A percentile compares a stretch with the other conserved stretches of the same genome.
Evolutionary conservation across 306 rosid genomes (phyloP).

Genomic region (Urtica urens): DNA sequence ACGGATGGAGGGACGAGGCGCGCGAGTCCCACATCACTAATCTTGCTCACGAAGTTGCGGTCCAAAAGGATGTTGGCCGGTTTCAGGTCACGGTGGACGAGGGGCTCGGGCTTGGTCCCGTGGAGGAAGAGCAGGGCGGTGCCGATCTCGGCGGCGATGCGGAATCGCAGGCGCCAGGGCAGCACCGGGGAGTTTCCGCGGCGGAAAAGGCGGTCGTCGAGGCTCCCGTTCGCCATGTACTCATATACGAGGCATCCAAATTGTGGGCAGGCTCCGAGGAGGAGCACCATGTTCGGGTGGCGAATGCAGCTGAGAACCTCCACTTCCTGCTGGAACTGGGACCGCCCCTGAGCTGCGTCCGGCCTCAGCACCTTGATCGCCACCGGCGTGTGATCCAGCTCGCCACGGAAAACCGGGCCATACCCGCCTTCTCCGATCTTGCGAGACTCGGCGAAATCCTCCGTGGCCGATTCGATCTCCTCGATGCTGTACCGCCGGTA

Average conservation of each 20-base stretch:
- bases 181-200: constrained; percentile 36
- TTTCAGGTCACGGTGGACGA: constrained; percentile 91
- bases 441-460: constrained; percentile 23
- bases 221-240: constrained; percentile 78
- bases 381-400: constrained; percentile 67
- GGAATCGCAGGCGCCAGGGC: constrained; percentile 71
- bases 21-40: constrained; percentile 82
- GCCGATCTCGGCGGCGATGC: constrained; percentile 76
- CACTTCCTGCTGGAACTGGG: constrained; percentile 84
- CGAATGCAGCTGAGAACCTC: constrained; percentile 69
- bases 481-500: constrained; percentile 59
- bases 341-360: constrained; percentile 67
- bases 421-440: constrained; percentile 91
- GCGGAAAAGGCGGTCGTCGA: constrained; percentile 69
- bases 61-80: constrained; percentile 82
- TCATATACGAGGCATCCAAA: constrained; percentile 78
- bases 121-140: constrained; percentile 78
- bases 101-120: constrained; percentile 70
- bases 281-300: constrained; percentile 95
- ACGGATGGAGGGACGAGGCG: constrained; percentile 83
- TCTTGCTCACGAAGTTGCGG: constrained; percentile 75
- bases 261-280: constrained; percentile 83
- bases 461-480: constrained; percentile 65
- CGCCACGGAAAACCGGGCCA: constrained; percentile 62
- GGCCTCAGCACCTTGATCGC: constrained; percentile 69